Evolutionary conservation across 495 filamentous ascomycete species (phyloP), one percentile per base, ranked within the genome.

Genomic region (Glarea lozoyensis): DNA sequence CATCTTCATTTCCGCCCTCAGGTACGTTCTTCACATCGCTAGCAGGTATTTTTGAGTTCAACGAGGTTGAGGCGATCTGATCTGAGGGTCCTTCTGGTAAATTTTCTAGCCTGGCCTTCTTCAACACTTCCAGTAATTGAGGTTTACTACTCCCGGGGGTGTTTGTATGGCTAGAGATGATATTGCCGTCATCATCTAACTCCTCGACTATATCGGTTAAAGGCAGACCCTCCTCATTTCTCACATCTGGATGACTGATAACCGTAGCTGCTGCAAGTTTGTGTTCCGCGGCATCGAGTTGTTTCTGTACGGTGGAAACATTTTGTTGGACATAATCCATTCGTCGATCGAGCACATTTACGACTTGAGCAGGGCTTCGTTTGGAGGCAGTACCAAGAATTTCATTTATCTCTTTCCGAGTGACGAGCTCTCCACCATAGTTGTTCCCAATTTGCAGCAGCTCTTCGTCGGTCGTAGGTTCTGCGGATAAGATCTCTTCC

Each of bases 311-410:
- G 1, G 78, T 75, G 17, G 65, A 58, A 16, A 88, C 70, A 63
- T 95, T 98, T 54, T 84, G 73, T 50, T 81, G 72, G 37, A 95
- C 88, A 51, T 96, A 95, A 57, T 94, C 88, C 44, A 94, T 72
- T 16, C 92, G 72, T 33, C 84, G 75, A 3, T 77, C 74, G 16
- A 97, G 74, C 10, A 88, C 60, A 50, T 76, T 73, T 19, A 86
- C 51, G 25, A 95, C 73, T 48, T 86, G 74, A 24, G 57, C 49
- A 20, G 54, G 45, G 10, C 49, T 55, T 13, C 81, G 68, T 19
- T 48, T 42, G 15, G 66, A 63, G 3, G 65, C 60, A 37, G 66
- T 63, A 2, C 79, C 73, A 18, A 87, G 68, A 10, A 89, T 72
- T 13, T 79, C 70, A 52, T 70, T 74, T 56, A 84, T 70, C 48